Percentiles rank a stretch among this genome's conserved stretches.
Evolutionary conservation across 352 stramenopile species (phyloP).

Genomic region (Phytopythium mirpurense): DNA sequence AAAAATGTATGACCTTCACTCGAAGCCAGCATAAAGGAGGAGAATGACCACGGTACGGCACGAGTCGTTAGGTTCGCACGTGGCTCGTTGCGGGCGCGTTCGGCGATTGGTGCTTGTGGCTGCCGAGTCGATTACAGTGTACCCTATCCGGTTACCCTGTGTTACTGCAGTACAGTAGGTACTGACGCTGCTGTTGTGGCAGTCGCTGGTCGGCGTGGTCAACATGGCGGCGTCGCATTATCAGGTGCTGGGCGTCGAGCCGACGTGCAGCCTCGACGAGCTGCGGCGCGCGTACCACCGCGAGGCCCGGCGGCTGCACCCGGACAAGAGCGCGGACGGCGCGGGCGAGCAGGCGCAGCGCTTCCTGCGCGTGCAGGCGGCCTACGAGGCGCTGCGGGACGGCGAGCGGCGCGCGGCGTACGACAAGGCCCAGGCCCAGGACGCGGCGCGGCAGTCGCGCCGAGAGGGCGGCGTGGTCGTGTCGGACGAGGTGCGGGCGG

Average conservation of each 20-base stretch:
- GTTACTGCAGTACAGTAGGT: no score
- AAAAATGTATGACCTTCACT: slow-evolving; percentile 1
- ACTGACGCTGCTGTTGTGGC: no score
- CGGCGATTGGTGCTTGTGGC: slow-evolving; percentile 20
- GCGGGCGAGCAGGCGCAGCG: slow-evolving; percentile 13
- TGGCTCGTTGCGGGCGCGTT: slow-evolving; percentile 9
- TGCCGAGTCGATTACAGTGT: slow-evolving; percentile 2
- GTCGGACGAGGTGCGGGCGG: slow-evolving; percentile 50
- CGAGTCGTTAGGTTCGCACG: not conserved
- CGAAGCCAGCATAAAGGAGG: not conserved
- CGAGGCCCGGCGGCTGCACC: slow-evolving; percentile 46
- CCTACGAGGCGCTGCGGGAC: slow-evolving; percentile 64
- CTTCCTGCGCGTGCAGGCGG: slow-evolving; percentile 58
- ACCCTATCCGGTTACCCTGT: no score
- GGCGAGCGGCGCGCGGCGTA: slow-evolving; percentile 37
- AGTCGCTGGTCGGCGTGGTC: no score
- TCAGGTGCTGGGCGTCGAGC: slow-evolving; percentile 39
- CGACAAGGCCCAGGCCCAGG: slow-evolving; percentile 39
- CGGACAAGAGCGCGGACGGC: slow-evolving; percentile 41
- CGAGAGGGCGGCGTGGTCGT: slow-evolving; percentile 50
- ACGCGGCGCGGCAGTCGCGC: slow-evolving; percentile 25
- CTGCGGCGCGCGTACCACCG: slow-evolving; percentile 71
- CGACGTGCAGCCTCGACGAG: slow-evolving; percentile 45
- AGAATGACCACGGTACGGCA: not conserved
- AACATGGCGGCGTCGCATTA: slow-evolving; percentile 27